Percentiles rank a stretch among this genome's conserved stretches.
These are phyloP conservation scores for Phialocephala sp. DNA, from an alignment of 2,329 filamentous ascomycete genomes.

Conservation along the genomic window DNA sequence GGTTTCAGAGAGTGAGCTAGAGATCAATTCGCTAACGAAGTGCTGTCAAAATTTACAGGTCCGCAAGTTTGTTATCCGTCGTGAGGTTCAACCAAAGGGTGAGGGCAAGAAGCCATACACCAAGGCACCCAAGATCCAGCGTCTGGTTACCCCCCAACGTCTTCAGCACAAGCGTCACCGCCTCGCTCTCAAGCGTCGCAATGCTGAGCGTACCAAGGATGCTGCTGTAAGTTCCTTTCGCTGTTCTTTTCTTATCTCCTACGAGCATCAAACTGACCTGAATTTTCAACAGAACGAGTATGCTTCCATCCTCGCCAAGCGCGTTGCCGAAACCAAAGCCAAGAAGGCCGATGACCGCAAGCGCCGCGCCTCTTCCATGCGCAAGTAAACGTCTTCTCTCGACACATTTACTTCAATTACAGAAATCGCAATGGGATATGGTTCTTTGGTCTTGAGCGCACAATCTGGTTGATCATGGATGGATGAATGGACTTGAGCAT, in stretches of 20 bases:
- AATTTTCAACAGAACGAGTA: slow-evolving; percentile 82
- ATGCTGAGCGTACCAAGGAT: slow-evolving; percentile 96
- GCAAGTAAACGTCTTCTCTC: slow-evolving; percentile 66
- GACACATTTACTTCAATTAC: slow-evolving; percentile 21
- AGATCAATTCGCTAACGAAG: slow-evolving; percentile 36
- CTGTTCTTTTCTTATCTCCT: background rate
- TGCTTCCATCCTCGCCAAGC: slow-evolving; percentile 93
- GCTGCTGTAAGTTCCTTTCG: slow-evolving; percentile 80
- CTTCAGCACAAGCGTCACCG: slow-evolving; percentile 99
- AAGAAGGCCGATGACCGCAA: slow-evolving; percentile 94
- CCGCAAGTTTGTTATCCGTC: slow-evolving; percentile 99
- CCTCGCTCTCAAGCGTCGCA: slow-evolving; percentile 97
- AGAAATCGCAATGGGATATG: slow-evolving; percentile 18
- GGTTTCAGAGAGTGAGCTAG: slow-evolving; percentile 62
- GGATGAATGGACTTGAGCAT: background rate
- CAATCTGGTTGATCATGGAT: slow-evolving; percentile 16
- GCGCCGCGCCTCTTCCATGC: slow-evolving; percentile 95
- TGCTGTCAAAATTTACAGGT: slow-evolving; percentile 62
- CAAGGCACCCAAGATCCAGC: slow-evolving; percentile 99
- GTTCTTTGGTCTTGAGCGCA: slow-evolving; percentile 18
- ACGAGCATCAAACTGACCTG: slow-evolving; percentile 6
- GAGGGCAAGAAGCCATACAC: slow-evolving; percentile 98
- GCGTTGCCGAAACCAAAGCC: slow-evolving; percentile 94
- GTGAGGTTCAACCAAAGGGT: slow-evolving; percentile 95
- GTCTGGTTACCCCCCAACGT: slow-evolving; percentile 98